Conservation (phyloP, 805 yeast species). For the Pichia rugopelliculosa region DNA sequence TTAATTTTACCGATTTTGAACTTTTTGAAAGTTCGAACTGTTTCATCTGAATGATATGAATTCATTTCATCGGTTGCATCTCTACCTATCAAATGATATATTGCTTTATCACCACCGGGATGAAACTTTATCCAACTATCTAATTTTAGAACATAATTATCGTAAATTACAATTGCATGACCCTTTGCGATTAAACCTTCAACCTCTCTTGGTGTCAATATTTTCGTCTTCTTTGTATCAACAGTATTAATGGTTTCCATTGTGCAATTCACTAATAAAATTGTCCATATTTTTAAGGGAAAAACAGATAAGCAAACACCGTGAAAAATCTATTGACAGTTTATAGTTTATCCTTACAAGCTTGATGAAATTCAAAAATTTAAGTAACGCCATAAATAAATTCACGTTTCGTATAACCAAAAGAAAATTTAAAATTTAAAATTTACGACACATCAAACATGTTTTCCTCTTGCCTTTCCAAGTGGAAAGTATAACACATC, state of each 20-base stretch:
- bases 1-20: conserved; percentile 64
- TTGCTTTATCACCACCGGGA: conserved; percentile 88
- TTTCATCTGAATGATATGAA: conserved; percentile 65
- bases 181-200: conserved; percentile 60
- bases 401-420: too few species aligned
- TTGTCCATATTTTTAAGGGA: background rate
- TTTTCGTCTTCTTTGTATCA: conserved; percentile 7
- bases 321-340: background rate
- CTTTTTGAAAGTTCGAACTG: conserved; percentile 41
- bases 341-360: too few species aligned
- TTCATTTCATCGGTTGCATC: conserved; percentile 91
- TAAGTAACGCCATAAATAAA: too few species aligned
- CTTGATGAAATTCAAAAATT: too few species aligned
- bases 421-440: background rate
- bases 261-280: background rate
- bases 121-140: conserved; percentile 66
- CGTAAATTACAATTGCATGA: conserved; percentile 60
- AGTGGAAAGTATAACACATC: background rate
- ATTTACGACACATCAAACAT: background rate
- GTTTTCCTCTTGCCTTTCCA: background rate
- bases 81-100: conserved; percentile 76
- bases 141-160: conserved; percentile 52
- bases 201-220: conserved; percentile 38
- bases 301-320: background rate
- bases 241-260: background rate